Evolutionary conservation across 1,284 basidiomycete genomes (phyloP).

Genomic region (Ganoderma sinense): DNA sequence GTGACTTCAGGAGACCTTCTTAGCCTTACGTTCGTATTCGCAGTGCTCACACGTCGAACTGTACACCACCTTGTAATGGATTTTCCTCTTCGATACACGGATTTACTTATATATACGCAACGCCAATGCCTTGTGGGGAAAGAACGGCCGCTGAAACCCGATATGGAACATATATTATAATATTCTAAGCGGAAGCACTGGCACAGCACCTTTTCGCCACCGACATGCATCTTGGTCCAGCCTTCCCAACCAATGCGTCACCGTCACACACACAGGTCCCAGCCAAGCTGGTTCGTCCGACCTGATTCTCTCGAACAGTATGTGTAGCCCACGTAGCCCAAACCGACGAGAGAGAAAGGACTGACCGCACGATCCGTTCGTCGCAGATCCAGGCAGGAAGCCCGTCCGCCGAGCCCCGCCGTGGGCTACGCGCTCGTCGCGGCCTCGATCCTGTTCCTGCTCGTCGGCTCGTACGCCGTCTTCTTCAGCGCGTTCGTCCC

Average conservation of each 20-base stretch:
- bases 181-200: not conserved
- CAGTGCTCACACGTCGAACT: slow-evolving; percentile 20
- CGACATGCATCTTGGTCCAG: slow-evolving; percentile 12
- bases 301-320: slow-evolving; percentile 20
- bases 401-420: slow-evolving; percentile 32
- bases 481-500: slow-evolving; percentile 72
- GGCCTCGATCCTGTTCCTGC: slow-evolving; percentile 59
- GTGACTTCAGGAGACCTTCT: slow-evolving; percentile 2
- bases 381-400: slow-evolving; percentile 7
- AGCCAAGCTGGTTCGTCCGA: slow-evolving; percentile 28
- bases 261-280: slow-evolving; percentile 25
- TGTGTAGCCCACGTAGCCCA: slow-evolving; percentile 1
- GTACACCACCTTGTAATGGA: slow-evolving; percentile 17
- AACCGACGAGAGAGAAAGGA: not conserved
- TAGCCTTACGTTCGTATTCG: slow-evolving; percentile 10
- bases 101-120: not conserved
- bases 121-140: not conserved
- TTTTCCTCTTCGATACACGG: not conserved
- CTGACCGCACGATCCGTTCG: not conserved
- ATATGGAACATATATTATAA: not conserved
- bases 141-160: not conserved
- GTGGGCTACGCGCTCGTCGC: slow-evolving; percentile 59
- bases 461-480: slow-evolving; percentile 66
- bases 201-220: not conserved
- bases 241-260: slow-evolving; percentile 22